Conservation (phyloP, 169 alveolate species). For the Plasmodium gonderi region DNA sequence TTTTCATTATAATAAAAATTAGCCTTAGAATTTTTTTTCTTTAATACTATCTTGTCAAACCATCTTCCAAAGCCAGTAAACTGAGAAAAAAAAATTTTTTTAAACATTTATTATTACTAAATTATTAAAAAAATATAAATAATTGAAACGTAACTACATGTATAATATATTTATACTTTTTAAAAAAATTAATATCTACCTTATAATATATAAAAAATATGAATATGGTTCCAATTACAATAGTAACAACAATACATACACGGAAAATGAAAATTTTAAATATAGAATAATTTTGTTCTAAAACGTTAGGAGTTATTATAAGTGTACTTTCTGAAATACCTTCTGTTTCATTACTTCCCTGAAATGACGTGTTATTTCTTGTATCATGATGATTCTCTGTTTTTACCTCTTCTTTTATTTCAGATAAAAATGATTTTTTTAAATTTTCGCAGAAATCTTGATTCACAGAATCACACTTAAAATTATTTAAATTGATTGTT, state of each 20-base stretch:
- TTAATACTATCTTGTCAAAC: not conserved
- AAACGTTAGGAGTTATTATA: not conserved
- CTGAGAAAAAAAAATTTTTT: not conserved
- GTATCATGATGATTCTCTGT: too few relatives aligned
- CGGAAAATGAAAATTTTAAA: not conserved
- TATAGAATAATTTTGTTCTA: not conserved
- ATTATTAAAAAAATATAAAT: not conserved
- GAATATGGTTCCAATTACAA: not conserved
- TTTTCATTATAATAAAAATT: not conserved
- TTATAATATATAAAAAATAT: not conserved
- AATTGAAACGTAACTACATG: not conserved
- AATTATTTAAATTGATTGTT: too few relatives aligned
- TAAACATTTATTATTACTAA: not conserved
- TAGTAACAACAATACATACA: not conserved
- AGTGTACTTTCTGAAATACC: too few relatives aligned
- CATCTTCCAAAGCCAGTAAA: not conserved
- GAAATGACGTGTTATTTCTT: too few relatives aligned
- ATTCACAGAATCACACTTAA: too few relatives aligned
- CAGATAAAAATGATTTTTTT: too few relatives aligned
- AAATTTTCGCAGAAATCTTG: too few relatives aligned
- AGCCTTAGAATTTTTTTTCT: not conserved
- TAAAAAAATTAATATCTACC: not conserved
- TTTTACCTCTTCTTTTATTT: too few relatives aligned
- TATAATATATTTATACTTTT: not conserved
- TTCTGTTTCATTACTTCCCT: too few relatives aligned